phyloP scores from a whole-genome alignment of 768 basidiomycete species.

The Leccinum arenicola region DNA sequence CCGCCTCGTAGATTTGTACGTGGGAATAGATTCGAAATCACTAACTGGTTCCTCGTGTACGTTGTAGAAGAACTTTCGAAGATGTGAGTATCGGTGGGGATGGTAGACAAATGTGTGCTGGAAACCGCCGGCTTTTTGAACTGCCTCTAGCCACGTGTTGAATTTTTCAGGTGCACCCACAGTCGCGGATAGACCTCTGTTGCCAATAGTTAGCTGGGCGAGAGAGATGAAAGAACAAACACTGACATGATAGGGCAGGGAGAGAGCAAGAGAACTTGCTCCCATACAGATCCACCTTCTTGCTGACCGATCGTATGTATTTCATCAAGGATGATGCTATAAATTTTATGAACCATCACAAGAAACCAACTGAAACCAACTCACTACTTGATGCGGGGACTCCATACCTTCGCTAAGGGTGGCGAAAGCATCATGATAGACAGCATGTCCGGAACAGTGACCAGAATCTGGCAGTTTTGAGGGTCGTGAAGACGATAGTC shows the following conservation, averaged over 20 bases:
- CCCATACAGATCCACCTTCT: conserved; percentile 69
- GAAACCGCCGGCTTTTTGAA: conserved; percentile 59
- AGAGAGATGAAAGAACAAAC: not conserved
- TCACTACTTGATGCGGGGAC: conserved; percentile 58
- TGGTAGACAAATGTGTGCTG: conserved; percentile 59
- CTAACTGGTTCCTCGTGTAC: conserved; percentile 21
- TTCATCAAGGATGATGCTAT: conserved; percentile 58
- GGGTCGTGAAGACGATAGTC: conserved; percentile 63
- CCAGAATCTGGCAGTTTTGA: conserved; percentile 66
- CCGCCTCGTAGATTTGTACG: conserved; percentile 37
- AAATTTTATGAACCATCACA: not conserved
- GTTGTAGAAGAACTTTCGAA: conserved; percentile 64
- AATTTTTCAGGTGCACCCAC: conserved; percentile 64
- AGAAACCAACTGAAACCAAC: conserved; percentile 1
- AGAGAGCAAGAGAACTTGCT: conserved; percentile 67
- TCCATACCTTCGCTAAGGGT: conserved; percentile 57
- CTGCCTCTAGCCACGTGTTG: conserved; percentile 60
- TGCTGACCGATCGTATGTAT: conserved; percentile 68
- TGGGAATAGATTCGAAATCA: conserved; percentile 36
- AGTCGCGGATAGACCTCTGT: conserved; percentile 68
- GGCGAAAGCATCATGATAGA: conserved; percentile 70
- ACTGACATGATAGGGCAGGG: conserved; percentile 71
- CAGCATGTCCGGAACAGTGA: conserved; percentile 72
- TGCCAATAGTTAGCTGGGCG: not conserved
- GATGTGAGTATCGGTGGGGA: conserved; percentile 69